A percentile compares a stretch with the other conserved stretches of the same genome.
These are phyloP conservation scores for Adansonia rubrostipa DNA, from an alignment of 441 rosid species.

Conservation along the genomic window DNA sequence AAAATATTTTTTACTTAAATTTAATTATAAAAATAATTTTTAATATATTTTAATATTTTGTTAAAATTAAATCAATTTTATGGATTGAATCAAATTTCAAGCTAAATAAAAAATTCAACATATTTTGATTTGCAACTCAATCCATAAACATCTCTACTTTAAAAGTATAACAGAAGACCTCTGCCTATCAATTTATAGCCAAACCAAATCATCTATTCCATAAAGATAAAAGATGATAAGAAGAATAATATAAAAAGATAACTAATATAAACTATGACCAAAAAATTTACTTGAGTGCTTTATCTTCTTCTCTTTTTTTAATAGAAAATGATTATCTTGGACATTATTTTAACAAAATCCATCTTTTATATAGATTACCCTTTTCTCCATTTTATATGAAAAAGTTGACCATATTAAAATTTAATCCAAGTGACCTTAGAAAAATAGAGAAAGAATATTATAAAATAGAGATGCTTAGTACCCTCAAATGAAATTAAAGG, in stretches of 20 bases:
- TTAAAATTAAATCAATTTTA: too few species aligned
- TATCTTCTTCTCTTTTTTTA: neutral
- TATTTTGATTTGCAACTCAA: too few species aligned
- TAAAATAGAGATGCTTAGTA: neutral
- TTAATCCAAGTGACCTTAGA: neutral
- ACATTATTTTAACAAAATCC: neutral
- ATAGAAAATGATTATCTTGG: neutral
- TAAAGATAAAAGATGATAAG: neutral
- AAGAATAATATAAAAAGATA: neutral
- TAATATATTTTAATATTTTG: too few species aligned
- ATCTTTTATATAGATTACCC: neutral
- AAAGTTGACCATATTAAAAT: too few species aligned
- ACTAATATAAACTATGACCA: neutral
- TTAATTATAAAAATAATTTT: too few species aligned
- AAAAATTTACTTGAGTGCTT: neutral
- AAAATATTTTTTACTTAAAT: too few species aligned
- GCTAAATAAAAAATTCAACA: too few species aligned
- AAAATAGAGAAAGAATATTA: neutral
- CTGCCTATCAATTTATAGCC: neutral
- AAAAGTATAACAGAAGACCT: too few species aligned
- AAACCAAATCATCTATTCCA: neutral
- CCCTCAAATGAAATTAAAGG: neutral
- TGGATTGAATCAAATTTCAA: too few species aligned
- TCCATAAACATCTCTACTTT: too few species aligned
- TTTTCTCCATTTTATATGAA: neutral